Base-by-base conservation (phyloP, 352 stramenopile species). In the Phytophthora capsici region DNA sequence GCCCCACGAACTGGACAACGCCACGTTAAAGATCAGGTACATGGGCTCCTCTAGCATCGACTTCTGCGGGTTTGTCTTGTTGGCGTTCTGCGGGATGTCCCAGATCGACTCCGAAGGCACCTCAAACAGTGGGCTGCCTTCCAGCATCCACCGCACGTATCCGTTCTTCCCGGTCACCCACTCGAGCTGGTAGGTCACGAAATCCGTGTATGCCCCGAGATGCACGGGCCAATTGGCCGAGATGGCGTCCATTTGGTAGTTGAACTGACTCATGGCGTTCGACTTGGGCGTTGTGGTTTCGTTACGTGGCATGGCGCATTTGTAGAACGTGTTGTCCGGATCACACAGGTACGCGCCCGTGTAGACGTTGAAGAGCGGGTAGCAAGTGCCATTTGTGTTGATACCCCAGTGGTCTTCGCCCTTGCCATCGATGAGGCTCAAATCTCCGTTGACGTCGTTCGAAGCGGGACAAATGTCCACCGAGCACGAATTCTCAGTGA, bases 71-170 rank as follows among this genome's bases (percentile, higher is more conserved):
- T 53, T 89, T 37, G 47, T 77, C 32, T 72, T 66, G 47, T 54
- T 57, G 0, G 40, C 9, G 37, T 80, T 71, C 40, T 86, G 74
- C 0, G 74, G 74, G 1, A 76, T 44, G 16, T 75, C 52, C 25
- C 0, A 25, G 20, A 96, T 70, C 26, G 71, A 75, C 22, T 78
- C 30, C 3, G 82, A 74, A 4, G 76, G 58, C 19, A 98, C 83
- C n/a, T 89, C 85, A 66, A 91, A 96, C 5, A 97, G 22, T 30
- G 92, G 84, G 30, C 82, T 64, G n/a, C 78, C 87, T 60, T 97
- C 80, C 6, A 95, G 72, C 60, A 73, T 70, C 73, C 68, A 78
- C 0, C 69, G 73, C 0, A 81, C 63, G 37, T 81, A 81, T 1
- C 65, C 73, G 5, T 67, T 59, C 25, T 69, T 54, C 0, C 73